Conservation (phyloP, 1,139 yeast genomes). For the Wickerhamomyces sp. region DNA sequence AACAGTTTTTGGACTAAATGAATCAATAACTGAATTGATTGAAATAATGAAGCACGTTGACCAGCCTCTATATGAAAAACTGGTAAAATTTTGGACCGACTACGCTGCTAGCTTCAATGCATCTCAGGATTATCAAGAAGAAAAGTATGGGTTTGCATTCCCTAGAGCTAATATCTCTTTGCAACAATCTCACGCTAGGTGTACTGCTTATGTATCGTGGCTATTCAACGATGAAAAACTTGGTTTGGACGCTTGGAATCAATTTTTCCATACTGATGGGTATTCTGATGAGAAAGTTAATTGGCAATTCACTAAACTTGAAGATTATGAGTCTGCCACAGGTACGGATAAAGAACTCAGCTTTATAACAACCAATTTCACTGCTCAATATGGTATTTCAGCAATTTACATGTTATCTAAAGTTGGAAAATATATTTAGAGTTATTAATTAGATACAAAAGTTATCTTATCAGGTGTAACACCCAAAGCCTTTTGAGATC, state of each 20-base stretch:
- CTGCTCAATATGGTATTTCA: conserved; percentile 14
- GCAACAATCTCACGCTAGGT: conserved; percentile 16
- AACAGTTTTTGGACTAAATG: conserved; percentile 16
- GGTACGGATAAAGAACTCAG: conserved; percentile 4
- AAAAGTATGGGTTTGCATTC: background rate
- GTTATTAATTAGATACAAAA: background rate
- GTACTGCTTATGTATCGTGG: conserved; percentile 13
- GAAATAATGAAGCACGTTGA: conserved; percentile 7
- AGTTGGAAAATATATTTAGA: background rate
- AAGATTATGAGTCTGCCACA: background rate
- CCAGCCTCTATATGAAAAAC: conserved; percentile 1
- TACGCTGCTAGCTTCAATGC: conserved; percentile 11
- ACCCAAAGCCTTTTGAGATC: background rate
- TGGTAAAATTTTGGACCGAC: conserved; percentile 10
- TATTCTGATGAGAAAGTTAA: conserved; percentile 1
- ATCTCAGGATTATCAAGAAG: background rate
- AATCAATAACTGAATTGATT: conserved; percentile 11
- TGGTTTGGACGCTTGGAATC: conserved; percentile 12
- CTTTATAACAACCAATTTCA: conserved; percentile 13
- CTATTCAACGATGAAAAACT: conserved; percentile 1
- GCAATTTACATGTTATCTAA: conserved; percentile 6
- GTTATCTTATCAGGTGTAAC: background rate
- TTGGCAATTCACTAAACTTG: background rate
- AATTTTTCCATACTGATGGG: conserved; percentile 13
- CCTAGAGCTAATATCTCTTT: conserved; percentile 3